Percentiles rank a stretch among this genome's conserved stretches.
Evolutionary conservation across 1,284 basidiomycete genomes (phyloP).

Genomic region (Melampsora occidentalis): DNA sequence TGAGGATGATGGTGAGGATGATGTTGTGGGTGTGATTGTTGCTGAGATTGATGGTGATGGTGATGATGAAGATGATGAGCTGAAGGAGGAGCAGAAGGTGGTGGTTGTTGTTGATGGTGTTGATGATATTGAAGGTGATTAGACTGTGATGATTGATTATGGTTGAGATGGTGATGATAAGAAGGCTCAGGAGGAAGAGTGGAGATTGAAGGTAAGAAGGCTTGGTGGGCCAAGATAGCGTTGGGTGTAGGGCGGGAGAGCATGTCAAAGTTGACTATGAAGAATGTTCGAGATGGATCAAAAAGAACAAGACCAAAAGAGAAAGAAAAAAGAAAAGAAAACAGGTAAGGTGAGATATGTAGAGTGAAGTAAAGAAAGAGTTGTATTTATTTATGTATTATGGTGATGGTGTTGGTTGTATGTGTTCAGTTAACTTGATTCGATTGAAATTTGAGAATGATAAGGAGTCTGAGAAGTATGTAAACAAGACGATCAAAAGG

Average conservation of each 20-base stretch:
- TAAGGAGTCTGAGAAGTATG: too few relatives aligned
- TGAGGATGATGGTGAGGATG: constrained; percentile 79
- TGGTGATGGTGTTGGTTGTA: too few relatives aligned
- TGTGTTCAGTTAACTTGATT: too few relatives aligned
- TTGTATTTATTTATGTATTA: too few relatives aligned
- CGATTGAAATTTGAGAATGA: too few relatives aligned
- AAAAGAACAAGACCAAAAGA: too few relatives aligned
- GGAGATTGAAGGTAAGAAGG: constrained; percentile 55
- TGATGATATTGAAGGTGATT: constrained; percentile 38
- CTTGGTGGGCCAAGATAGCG: constrained; percentile 18
- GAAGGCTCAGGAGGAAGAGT: constrained; percentile 46
- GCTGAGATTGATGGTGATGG: constrained; percentile 71
- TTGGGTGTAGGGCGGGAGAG: constrained; percentile 39
- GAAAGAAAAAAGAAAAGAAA: too few relatives aligned
- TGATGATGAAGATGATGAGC: constrained; percentile 57
- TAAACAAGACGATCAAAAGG: too few relatives aligned
- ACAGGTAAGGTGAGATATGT: too few relatives aligned
- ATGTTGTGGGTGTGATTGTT: constrained; percentile 91
- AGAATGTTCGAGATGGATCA: too few relatives aligned
- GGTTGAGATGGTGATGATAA: constrained; percentile 44
- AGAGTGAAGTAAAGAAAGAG: too few relatives aligned
- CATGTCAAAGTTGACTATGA: constrained; percentile 11
- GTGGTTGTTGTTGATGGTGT: constrained; percentile 39
- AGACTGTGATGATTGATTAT: constrained; percentile 45
- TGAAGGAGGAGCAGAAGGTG: constrained; percentile 49